Percentiles rank a stretch among this genome's conserved stretches.
These are phyloP conservation scores for Aspergillus cristatus DNA, from an alignment of 495 filamentous ascomycete species.

Conservation along the genomic window DNA sequence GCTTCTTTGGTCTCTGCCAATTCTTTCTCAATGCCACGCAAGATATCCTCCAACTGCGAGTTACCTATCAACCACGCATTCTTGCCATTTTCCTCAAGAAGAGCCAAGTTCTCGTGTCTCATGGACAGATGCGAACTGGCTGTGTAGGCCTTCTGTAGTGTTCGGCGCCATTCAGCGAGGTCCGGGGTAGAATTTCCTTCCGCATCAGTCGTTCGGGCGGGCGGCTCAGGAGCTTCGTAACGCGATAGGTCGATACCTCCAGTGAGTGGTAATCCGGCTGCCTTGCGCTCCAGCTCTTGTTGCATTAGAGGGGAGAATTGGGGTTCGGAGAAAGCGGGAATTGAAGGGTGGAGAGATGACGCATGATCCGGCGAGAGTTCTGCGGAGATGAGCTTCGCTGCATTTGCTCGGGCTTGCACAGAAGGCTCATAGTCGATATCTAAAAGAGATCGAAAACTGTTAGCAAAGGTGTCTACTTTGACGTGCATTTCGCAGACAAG, in stretches of 20 bases:
- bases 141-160: slow-evolving; percentile 46
- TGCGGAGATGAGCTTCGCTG: slow-evolving; percentile 53
- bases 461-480: background rate
- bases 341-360: slow-evolving; percentile 29
- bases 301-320: slow-evolving; percentile 53
- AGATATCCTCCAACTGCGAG: slow-evolving; percentile 61
- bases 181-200: slow-evolving; percentile 17
- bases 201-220: slow-evolving; percentile 21
- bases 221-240: slow-evolving; percentile 60
- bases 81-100: slow-evolving; percentile 73
- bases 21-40: slow-evolving; percentile 67
- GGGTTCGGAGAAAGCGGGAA: slow-evolving; percentile 26
- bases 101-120: slow-evolving; percentile 58
- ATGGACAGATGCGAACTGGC: slow-evolving; percentile 55
- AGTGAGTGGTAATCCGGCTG: slow-evolving; percentile 40
- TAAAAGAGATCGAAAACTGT: slow-evolving; percentile 22
- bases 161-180: slow-evolving; percentile 29
- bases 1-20: slow-evolving; percentile 55
- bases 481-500: background rate
- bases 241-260: slow-evolving; percentile 67
- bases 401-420: slow-evolving; percentile 44
- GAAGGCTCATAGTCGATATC: slow-evolving; percentile 66
- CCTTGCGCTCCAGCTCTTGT: slow-evolving; percentile 52
- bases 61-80: slow-evolving; percentile 90
- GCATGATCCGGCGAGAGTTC: slow-evolving; percentile 46